Conservation (phyloP, 2,329 filamentous ascomycete species). For the Didymella exigua region DNA sequence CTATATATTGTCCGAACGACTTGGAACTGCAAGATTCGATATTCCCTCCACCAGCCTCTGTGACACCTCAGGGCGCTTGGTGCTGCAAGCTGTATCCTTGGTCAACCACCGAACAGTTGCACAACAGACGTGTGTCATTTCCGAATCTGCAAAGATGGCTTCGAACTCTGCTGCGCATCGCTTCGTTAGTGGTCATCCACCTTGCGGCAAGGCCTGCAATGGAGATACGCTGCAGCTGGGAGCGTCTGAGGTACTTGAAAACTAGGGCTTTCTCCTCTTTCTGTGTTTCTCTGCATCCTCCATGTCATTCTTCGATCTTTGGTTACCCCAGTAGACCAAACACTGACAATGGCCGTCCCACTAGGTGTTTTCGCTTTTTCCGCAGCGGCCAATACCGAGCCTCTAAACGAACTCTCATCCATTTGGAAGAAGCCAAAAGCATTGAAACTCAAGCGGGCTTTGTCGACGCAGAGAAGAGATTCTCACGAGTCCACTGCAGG, state of each 20-base stretch:
- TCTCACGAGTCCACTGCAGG: slow-evolving; percentile 41
- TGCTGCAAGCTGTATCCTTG: slow-evolving; percentile 37
- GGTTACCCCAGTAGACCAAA: slow-evolving; percentile 11
- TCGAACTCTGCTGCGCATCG: slow-evolving; percentile 26
- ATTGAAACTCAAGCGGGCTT: slow-evolving; percentile 36
- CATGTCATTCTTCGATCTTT: slow-evolving; percentile 6
- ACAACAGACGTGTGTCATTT: slow-evolving; percentile 43
- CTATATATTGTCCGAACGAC: slow-evolving; percentile 1
- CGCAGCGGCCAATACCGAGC: slow-evolving; percentile 43
- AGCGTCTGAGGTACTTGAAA: slow-evolving; percentile 40
- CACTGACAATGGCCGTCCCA: slow-evolving; percentile 49
- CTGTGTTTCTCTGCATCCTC: slow-evolving; percentile 29
- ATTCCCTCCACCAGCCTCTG: slow-evolving; percentile 25
- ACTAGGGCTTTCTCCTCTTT: slow-evolving; percentile 37
- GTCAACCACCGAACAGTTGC: slow-evolving; percentile 42
- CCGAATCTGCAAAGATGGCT: slow-evolving; percentile 39
- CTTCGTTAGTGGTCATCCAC: slow-evolving; percentile 36
- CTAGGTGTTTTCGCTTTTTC: slow-evolving; percentile 48
- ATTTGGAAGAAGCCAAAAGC: slow-evolving; percentile 44
- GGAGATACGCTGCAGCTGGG: slow-evolving; percentile 36
- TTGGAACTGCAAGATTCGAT: slow-evolving; percentile 15
- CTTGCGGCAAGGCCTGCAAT: slow-evolving; percentile 41
- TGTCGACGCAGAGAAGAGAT: slow-evolving; percentile 33
- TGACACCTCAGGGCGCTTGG: slow-evolving; percentile 30
- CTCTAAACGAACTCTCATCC: slow-evolving; percentile 37